These are phyloP conservation scores for Mrakia gelida DNA, from an alignment of 768 basidiomycete species.

Conservation along the genomic window DNA sequence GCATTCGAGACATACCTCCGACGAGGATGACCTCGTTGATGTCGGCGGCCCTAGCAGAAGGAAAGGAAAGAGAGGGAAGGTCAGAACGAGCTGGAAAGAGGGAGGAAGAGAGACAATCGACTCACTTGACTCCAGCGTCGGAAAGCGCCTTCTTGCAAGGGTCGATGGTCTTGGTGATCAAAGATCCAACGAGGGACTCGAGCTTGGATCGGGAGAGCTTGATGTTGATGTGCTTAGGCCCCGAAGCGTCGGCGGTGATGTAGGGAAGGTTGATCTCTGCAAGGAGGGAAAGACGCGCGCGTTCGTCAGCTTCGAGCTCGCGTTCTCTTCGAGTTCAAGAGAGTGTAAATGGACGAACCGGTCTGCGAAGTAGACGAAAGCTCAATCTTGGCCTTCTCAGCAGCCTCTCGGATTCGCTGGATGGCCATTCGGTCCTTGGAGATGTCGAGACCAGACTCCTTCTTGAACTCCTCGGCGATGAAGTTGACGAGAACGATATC, in stretches of 20 bases:
- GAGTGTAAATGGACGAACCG: background rate
- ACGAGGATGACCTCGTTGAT: conserved; percentile 97
- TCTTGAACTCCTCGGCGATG: conserved; percentile 89
- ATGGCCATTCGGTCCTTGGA: conserved; percentile 88
- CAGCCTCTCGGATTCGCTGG: conserved; percentile 97
- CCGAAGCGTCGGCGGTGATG: conserved; percentile 91
- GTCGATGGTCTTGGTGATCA: conserved; percentile 84
- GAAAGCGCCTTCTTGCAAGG: conserved; percentile 96
- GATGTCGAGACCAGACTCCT: conserved; percentile 77
- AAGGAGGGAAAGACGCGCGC: background rate
- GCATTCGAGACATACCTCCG: conserved; percentile 99
- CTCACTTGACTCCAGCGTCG: conserved; percentile 80
- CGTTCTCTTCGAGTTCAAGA: too few species aligned
- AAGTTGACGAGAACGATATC: conserved; percentile 83
- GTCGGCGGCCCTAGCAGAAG: conserved; percentile 55
- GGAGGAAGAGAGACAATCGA: background rate
- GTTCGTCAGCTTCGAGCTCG: background rate
- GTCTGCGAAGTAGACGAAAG: conserved; percentile 91
- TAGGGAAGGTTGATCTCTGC: conserved; percentile 91
- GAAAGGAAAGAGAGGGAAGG: background rate
- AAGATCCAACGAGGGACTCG: conserved; percentile 73
- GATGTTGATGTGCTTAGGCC: conserved; percentile 94
- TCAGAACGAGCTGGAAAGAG: background rate
- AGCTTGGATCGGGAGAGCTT: conserved; percentile 85
- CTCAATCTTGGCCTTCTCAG: conserved; percentile 99